Evolutionary conservation across 768 basidiomycete genomes (phyloP).

Genomic region (Pulveroboletus sp.): DNA sequence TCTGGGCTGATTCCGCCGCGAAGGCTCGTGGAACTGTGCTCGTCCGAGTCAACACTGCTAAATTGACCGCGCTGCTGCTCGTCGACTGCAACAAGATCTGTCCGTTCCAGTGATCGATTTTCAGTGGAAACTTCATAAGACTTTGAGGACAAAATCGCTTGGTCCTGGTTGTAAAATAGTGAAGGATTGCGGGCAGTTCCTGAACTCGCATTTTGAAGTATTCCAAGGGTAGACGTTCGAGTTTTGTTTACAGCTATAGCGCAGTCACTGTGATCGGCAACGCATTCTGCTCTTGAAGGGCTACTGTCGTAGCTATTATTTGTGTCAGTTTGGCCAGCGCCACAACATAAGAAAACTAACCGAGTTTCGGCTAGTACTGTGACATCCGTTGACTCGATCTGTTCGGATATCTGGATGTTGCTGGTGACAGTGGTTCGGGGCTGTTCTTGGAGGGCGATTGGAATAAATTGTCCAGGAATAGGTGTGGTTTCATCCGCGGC

Average conservation of each 20-base stretch:
- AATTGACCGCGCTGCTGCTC: neutral
- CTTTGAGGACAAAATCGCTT: neutral
- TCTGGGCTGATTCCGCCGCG: neutral
- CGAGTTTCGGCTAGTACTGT: no score
- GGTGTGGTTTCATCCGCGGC: neutral
- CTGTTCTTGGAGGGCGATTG: neutral
- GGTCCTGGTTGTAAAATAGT: neutral
- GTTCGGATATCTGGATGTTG: neutral
- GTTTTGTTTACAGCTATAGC: neutral
- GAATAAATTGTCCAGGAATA: neutral
- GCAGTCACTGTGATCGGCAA: neutral
- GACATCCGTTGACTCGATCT: neutral
- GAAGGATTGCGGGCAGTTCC: neutral
- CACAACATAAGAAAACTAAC: conserved; percentile 1
- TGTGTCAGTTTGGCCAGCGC: neutral
- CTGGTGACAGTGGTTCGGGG: neutral
- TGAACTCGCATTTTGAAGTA: neutral
- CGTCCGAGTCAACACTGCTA: neutral
- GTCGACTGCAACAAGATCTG: neutral
- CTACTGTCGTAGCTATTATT: neutral
- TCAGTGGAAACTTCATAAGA: neutral
- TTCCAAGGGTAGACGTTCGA: neutral
- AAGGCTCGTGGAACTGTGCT: neutral
- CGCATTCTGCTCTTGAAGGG: neutral
- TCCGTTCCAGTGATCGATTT: neutral